Evolutionary conservation across 169 alveolate genomes (phyloP).

Genomic region (Cyclospora cayetanensis): DNA sequence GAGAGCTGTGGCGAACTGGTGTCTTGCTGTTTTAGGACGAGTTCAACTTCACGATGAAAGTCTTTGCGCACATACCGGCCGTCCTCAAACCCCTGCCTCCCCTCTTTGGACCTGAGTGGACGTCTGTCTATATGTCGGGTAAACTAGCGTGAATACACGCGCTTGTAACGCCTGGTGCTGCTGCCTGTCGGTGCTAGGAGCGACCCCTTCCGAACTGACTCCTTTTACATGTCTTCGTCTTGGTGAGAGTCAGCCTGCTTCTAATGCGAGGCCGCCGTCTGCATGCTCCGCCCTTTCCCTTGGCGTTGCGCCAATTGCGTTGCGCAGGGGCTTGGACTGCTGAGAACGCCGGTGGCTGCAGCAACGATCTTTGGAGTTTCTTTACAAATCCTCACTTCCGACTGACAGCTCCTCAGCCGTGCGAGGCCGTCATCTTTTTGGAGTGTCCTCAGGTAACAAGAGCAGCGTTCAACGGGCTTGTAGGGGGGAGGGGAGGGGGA

Average conservation of each 20-base stretch:
- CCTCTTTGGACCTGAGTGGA: slow-evolving; percentile 58
- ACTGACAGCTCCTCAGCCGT: slow-evolving; percentile 75
- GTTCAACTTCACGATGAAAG: slow-evolving; percentile 77
- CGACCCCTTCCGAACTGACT: not conserved
- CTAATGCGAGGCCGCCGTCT: not conserved
- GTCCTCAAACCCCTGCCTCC: slow-evolving; percentile 76
- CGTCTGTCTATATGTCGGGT: slow-evolving; percentile 27
- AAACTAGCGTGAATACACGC: not conserved
- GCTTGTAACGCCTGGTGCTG: not conserved
- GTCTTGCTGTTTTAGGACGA: slow-evolving; percentile 67
- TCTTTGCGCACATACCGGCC: slow-evolving; percentile 74
- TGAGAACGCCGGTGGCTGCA: slow-evolving; percentile 82
- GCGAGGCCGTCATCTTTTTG: slow-evolving; percentile 76
- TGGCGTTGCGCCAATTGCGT: not conserved
- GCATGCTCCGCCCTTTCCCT: not conserved
- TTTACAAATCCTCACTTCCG: slow-evolving; percentile 85
- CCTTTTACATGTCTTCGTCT: not conserved
- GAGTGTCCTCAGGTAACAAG: slow-evolving; percentile 75
- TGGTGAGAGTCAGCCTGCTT: not conserved
- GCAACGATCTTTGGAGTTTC: slow-evolving; percentile 81
- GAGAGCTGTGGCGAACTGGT: too few species aligned
- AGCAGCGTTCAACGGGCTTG: not conserved
- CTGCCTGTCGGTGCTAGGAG: not conserved
- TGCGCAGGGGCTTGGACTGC: slow-evolving; percentile 78
- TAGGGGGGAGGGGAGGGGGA: not conserved